Evolutionary conservation across 306 rosid species (phyloP).

Genomic region (Prunus persica): DNA sequence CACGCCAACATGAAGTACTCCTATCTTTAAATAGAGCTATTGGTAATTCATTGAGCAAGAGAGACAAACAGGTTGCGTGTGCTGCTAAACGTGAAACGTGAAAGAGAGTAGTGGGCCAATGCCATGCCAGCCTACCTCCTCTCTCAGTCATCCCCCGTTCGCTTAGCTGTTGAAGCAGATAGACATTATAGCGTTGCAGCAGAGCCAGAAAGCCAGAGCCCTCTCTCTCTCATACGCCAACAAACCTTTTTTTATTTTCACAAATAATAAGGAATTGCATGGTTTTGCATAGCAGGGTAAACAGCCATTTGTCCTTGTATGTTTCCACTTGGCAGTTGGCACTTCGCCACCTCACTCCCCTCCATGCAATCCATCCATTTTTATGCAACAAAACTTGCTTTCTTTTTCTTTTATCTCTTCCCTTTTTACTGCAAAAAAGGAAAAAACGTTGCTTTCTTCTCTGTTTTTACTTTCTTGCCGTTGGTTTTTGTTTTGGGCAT

Average conservation of each 20-base stretch:
- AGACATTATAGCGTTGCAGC: not conserved
- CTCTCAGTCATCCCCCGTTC: constrained; percentile 21
- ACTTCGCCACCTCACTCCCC: not conserved
- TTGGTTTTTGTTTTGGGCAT: not conserved
- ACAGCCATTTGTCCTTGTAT: not conserved
- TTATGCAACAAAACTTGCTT: not conserved
- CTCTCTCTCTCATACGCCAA: no score
- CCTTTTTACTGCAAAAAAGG: no score
- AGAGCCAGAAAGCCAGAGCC: no score
- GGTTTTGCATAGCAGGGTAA: not conserved
- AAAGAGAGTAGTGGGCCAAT: not conserved
- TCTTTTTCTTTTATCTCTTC: no score
- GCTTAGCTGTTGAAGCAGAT: constrained; percentile 30
- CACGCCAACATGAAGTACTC: no score
- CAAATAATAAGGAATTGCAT: not conserved
- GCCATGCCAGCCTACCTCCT: not conserved
- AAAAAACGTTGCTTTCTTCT: not conserved
- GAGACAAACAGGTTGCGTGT: no score
- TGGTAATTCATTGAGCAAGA: no score
- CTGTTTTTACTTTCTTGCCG: not conserved
- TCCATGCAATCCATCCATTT: not conserved
- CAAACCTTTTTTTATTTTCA: no score
- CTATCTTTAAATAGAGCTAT: no score
- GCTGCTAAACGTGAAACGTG: not conserved
- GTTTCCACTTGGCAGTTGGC: not conserved